Conservation (phyloP, 2,329 filamentous ascomycete genomes). For the Calonectria pteridis region DNA sequence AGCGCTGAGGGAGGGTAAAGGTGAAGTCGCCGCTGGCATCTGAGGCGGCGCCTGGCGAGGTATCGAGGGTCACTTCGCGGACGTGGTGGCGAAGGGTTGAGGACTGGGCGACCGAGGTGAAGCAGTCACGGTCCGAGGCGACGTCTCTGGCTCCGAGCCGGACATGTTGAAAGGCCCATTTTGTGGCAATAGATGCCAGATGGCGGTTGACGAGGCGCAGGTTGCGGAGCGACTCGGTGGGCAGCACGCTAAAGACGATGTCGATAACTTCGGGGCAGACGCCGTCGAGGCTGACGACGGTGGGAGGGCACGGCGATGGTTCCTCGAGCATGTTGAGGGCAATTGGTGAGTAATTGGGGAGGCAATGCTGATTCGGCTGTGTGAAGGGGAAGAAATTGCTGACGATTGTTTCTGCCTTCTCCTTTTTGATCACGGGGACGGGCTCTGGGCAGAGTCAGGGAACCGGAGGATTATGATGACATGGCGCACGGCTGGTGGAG, state of each 20-base stretch:
- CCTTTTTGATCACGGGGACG: neutral
- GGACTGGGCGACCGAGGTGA: constrained; percentile 11
- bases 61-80: constrained; percentile 27
- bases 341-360: constrained; percentile 5
- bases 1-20: constrained; percentile 1
- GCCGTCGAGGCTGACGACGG: neutral
- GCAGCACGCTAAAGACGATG: constrained; percentile 1
- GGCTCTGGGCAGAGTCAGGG: neutral
- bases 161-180: constrained; percentile 20
- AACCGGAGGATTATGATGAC: constrained; percentile 9
- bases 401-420: neutral
- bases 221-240: constrained; percentile 9
- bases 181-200: constrained; percentile 12
- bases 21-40: neutral
- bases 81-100: constrained; percentile 11
- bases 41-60: constrained; percentile 7
- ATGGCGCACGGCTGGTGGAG: constrained; percentile 19
- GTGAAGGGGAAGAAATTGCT: neutral
- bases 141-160: constrained; percentile 16
- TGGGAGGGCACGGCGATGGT: neutral
- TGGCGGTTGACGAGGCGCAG: constrained; percentile 27
- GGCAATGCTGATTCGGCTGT: neutral
- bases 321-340: neutral
- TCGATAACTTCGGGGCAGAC: constrained; percentile 14
- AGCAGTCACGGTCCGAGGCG: constrained; percentile 7